Base-by-base conservation (phyloP, 805 yeast genomes). In the Yarrowia divulgata region DNA sequence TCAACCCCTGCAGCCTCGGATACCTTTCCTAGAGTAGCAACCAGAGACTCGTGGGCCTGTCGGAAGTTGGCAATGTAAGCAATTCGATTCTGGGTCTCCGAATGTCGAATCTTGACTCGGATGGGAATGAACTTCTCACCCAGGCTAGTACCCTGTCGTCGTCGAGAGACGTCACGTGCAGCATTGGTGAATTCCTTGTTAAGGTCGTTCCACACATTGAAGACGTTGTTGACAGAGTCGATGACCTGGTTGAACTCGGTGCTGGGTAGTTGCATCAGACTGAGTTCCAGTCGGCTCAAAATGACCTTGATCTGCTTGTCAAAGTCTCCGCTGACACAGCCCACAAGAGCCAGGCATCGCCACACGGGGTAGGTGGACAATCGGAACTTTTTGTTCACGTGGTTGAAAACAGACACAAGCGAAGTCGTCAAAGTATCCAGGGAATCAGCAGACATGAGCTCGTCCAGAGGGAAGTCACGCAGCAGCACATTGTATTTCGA, bases 151-250 rank as follows among this genome's bases (percentile, higher is more conserved):
- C 64, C 64, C 49, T 57, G 64, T 52, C 95, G 79, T 73, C 88
- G 90, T 71, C 97, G 81, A 49, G 90, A 81, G 3, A 90, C 77
- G 70, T 93, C 97, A 69, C 98, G 83, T 0, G 91, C 85, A 52
- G 90, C 75, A 66, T 85, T 84, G 1, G 87, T 85, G 78, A 88
- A 86, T 69, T 87, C 90, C 74, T 88, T 87, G 12, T 87, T 75
- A 49, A 85, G 84, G 35, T 81, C 83, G 45, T 91, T 96, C 81
- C 93, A 85, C 0, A 82, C 77, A 1, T 75, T 78, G 40, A 88
- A 81, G 0, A 83, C 74, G 0, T 75, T 70, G 1, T 75, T 72
- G 0, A 85, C 72, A 0, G 77, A 75, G 0, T 74, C 54, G 0
- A 83, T 71, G 0, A 77, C 60, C 0, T 66, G 69, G 2, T 77